Percentiles rank a stretch among this genome's conserved stretches.
These are phyloP conservation scores for Agrocybe praecox DNA, from an alignment of 768 basidiomycete species.

Conservation along the genomic window DNA sequence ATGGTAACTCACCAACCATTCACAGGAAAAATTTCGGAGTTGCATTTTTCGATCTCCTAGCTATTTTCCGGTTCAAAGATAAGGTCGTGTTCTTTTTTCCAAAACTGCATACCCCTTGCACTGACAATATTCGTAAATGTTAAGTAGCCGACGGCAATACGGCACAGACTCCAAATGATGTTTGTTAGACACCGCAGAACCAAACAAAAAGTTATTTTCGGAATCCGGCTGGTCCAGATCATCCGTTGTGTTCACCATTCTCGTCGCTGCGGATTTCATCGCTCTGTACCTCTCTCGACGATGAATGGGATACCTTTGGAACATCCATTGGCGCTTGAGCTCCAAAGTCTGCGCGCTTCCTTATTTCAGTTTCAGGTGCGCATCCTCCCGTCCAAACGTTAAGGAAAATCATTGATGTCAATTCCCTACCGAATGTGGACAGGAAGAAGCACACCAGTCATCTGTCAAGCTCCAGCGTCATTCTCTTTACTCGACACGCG, in stretches of 20 bases:
- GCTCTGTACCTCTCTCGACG: neutral
- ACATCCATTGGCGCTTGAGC: constrained; percentile 49
- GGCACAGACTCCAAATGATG: no score
- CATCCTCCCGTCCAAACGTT: constrained; percentile 6
- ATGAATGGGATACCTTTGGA: constrained; percentile 20
- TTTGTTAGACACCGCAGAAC: neutral
- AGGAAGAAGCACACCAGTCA: constrained; percentile 75
- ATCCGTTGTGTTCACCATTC: neutral
- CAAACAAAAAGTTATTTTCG: neutral
- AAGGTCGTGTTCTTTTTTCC: no score
- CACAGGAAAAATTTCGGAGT: no score
- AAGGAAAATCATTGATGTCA: constrained; percentile 3
- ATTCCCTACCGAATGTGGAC: neutral
- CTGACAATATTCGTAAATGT: no score
- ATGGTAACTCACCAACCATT: no score
- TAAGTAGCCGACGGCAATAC: no score
- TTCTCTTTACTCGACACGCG: constrained; percentile 53
- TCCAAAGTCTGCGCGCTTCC: constrained; percentile 46
- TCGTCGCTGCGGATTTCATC: neutral
- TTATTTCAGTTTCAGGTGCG: constrained; percentile 53
- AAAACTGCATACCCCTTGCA: no score
- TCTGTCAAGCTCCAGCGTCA: constrained; percentile 68
- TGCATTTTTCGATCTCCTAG: no score
- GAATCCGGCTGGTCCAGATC: neutral
- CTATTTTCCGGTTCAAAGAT: no score